Conservation (phyloP, 1,284 basidiomycete species). For the Grifola frondosa region DNA sequence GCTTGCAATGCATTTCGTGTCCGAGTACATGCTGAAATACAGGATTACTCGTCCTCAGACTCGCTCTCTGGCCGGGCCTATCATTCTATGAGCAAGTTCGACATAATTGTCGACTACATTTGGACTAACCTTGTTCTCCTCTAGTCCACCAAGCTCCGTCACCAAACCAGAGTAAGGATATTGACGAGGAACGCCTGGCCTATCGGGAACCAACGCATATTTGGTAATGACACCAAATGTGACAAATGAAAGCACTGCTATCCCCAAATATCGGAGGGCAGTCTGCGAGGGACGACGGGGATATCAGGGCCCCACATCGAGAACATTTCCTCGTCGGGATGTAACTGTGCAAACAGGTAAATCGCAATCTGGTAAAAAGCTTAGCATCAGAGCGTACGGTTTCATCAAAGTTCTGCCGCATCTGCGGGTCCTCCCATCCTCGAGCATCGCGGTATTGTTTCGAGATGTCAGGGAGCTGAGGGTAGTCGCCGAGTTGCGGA, state of each 20-base stretch:
- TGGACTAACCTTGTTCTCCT: constrained; percentile 70
- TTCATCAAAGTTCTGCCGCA: constrained; percentile 85
- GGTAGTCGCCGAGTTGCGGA: constrained; percentile 74
- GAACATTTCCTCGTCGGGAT: constrained; percentile 80
- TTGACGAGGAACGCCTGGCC: constrained; percentile 62
- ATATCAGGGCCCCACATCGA: constrained; percentile 90
- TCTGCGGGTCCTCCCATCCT: constrained; percentile 83
- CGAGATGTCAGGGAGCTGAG: constrained; percentile 71
- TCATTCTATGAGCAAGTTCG: too few relatives aligned
- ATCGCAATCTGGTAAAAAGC: background rate
- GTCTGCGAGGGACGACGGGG: constrained; percentile 50
- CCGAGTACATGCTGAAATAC: too few relatives aligned
- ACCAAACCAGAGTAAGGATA: constrained; percentile 75
- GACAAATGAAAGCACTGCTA: constrained; percentile 61
- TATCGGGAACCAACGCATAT: constrained; percentile 51
- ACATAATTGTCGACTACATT: too few relatives aligned
- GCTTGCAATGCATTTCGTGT: too few relatives aligned
- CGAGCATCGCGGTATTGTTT: constrained; percentile 65
- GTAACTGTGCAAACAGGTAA: constrained; percentile 51
- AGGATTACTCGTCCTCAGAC: too few relatives aligned
- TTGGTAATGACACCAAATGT: constrained; percentile 58
- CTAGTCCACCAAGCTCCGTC: constrained; percentile 69
- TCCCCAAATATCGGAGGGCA: constrained; percentile 62
- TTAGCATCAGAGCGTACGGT: constrained; percentile 49
- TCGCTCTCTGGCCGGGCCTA: background rate